Base-by-base conservation (phyloP, 805 yeast species). In the Ogataea polymorpha region DNA sequence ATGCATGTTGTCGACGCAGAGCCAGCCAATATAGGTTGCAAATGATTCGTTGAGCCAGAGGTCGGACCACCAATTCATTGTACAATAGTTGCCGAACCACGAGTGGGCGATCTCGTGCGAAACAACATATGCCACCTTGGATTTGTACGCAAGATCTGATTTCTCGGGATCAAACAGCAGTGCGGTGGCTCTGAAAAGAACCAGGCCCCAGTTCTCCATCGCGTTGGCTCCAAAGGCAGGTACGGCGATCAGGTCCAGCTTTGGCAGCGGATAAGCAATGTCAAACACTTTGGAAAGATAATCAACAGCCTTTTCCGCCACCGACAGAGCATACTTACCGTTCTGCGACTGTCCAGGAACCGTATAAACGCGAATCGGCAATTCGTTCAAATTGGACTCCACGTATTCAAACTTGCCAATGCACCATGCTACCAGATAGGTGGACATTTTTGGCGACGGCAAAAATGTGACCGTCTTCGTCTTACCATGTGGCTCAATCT, bases 61-160 rank as follows among this genome's bases (percentile, higher is more conserved):
- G 54, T 85, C 93, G 54, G 86, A 87, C 96, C 96, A 86, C 93
- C 95, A 87, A 55, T 83, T 80, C 95, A 86, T 87, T 34, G 95
- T 87, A 46, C 86, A 91, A 53, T 83, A 73, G 62, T 87, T 82
- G 41, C 96, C 95, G 56, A 86, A 87, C 95, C 95, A 87, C 59
- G 87, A 93, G 63, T 86, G 96, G 9, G 95, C 95, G 43, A 86
- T 69, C 64, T 86, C 96, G 65, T 87, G 96, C 44, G 83, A 81
- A 21, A 86, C 84, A 24, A 86, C 95, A 55, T 85, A 85, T 5
- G 88, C 81, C 23, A 86, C 93, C 47, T 82, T 82, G 59, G 80
- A 79, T 60, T 82, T 77, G 54, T 75, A 75, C 15, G 71, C 48
- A 1, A 68, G 65, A 53, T 72, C 80, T 2, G 79, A 73, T 20